A percentile compares a stretch with the other conserved stretches of the same genome.
Conservation (phyloP, 192 early-diverging fungal genomes). For the Helicostylum pulchrum region DNA sequence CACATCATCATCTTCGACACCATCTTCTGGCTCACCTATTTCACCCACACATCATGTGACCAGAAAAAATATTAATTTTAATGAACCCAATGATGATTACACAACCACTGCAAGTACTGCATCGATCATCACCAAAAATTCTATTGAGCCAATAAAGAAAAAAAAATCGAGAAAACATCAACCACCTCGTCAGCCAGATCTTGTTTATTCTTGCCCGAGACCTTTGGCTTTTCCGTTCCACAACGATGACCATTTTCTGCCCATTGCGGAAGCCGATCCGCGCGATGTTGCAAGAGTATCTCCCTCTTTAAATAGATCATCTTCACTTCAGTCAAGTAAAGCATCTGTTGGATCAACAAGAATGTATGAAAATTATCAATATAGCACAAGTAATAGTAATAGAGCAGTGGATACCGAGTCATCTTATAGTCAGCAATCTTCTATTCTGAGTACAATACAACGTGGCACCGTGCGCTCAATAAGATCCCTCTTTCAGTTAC, state of each 20-base stretch:
- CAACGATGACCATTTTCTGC: constrained; percentile 35
- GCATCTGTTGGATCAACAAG: not conserved
- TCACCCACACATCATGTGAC: not conserved
- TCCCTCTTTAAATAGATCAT: constrained; percentile 1
- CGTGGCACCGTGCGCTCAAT: constrained; percentile 27
- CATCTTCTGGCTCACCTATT: not conserved
- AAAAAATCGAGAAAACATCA: not conserved
- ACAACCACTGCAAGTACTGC: not conserved
- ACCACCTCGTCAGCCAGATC: constrained; percentile 11
- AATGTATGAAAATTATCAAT: not conserved
- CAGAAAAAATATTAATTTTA: not conserved
- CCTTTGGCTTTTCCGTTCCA: constrained; percentile 38
- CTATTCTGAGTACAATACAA: constrained; percentile 22
- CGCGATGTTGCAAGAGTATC: constrained; percentile 21
- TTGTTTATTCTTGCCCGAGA: constrained; percentile 28
- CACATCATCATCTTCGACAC: constrained; percentile 21
- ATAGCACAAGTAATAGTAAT: not conserved
- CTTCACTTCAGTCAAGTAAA: not conserved
- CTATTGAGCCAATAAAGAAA: not conserved
- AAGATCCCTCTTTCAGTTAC: constrained; percentile 26
- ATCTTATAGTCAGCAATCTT: constrained; percentile 8
- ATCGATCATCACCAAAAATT: not conserved
- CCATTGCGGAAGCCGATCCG: constrained; percentile 32
- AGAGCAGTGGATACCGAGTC: constrained; percentile 5
- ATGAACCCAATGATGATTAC: not conserved